Conservation (phyloP, 192 early-diverging fungal genomes). For the Entophlyctis luteolus region DNA sequence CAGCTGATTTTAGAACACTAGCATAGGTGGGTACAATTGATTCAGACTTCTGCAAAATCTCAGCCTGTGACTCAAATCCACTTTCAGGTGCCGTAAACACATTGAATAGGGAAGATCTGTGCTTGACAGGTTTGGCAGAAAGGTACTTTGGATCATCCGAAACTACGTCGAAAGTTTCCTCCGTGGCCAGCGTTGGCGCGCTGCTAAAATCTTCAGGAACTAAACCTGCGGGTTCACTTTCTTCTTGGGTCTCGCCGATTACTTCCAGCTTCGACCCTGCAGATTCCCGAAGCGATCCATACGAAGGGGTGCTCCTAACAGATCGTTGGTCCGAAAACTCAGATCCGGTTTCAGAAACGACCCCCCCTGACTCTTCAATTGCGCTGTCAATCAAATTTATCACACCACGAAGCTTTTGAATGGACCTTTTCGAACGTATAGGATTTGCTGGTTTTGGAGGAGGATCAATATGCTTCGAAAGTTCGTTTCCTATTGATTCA, state of each 20-base stretch:
- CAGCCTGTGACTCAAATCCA: too few species aligned
- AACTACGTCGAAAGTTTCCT: not conserved
- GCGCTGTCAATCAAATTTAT: conserved; percentile 5
- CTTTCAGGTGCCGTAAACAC: too few species aligned
- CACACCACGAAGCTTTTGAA: not conserved
- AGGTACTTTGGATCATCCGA: too few species aligned
- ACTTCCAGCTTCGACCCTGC: not conserved
- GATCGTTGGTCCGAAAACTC: not conserved
- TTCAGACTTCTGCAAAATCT: too few species aligned
- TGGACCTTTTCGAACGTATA: not conserved
- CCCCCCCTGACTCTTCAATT: conserved; percentile 5
- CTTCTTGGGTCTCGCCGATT: not conserved
- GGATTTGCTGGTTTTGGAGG: not conserved
- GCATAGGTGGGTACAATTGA: too few species aligned
- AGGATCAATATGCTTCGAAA: not conserved
- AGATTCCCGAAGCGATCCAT: not conserved
- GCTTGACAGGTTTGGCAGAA: too few species aligned
- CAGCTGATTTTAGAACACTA: too few species aligned
- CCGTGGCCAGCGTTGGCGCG: too few species aligned
- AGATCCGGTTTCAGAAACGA: not conserved
- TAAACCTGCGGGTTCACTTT: not conserved
- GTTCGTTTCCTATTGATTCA: not conserved
- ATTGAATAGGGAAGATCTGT: too few species aligned
- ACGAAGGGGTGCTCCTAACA: not conserved
- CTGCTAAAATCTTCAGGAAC: not conserved